Percentiles rank a stretch among this genome's conserved stretches.
phyloP scores from a whole-genome alignment of 345 rosid species.

The Camelina neglecta region DNA sequence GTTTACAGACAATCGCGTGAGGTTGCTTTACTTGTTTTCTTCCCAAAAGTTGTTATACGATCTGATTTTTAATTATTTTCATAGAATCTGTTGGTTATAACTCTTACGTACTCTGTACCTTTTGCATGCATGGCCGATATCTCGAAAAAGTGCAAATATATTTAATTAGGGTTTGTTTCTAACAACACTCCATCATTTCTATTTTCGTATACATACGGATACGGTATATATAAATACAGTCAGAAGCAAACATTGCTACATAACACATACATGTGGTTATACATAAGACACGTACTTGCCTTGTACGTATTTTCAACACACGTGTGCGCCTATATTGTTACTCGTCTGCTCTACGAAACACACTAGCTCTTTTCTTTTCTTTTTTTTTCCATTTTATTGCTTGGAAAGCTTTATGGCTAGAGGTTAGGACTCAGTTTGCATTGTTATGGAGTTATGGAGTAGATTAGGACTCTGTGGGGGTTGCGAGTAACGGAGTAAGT shows the following conservation, averaged over 20 bases:
- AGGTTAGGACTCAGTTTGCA: too few relatives aligned
- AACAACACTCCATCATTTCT: conserved; percentile 7
- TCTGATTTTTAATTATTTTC: conserved; percentile 10
- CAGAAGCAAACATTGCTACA: conserved; percentile 26
- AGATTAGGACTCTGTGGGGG: neutral
- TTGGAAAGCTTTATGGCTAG: neutral
- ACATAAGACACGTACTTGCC: conserved; percentile 33
- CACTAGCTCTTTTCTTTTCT: neutral
- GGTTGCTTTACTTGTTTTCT: conserved; percentile 42
- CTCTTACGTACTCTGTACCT: conserved; percentile 37
- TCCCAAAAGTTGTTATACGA: conserved; percentile 42
- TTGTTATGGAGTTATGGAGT: neutral
- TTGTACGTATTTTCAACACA: conserved; percentile 39
- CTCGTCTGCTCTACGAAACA: conserved; percentile 20
- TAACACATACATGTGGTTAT: conserved; percentile 23
- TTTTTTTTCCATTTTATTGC: neutral
- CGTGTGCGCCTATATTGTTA: conserved; percentile 26
- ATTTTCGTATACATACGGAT: conserved; percentile 28
- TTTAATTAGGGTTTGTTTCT: conserved; percentile 32
- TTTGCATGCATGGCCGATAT: conserved; percentile 44
- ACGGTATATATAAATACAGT: conserved; percentile 13
- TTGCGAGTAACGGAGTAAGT: too few relatives aligned
- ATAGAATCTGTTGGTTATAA: conserved; percentile 33
- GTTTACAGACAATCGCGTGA: conserved; percentile 28
- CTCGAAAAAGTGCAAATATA: conserved; percentile 24